Base-by-base conservation (phyloP, 2,329 filamentous ascomycete species). In the Phoma sp. region DNA sequence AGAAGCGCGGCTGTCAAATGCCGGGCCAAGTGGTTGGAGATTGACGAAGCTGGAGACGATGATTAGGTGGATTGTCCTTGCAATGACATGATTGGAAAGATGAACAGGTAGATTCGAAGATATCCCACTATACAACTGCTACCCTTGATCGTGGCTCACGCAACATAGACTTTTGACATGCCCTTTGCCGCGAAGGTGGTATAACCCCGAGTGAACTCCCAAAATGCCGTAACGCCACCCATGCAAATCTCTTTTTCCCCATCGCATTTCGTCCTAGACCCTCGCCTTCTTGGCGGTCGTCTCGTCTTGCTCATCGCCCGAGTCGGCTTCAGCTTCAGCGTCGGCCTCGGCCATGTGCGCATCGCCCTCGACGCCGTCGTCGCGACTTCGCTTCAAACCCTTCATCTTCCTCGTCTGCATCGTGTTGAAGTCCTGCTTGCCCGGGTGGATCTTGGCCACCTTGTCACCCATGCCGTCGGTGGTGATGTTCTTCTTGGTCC, bases 371-470 rank as follows among this genome's bases (percentile, higher is more conserved):
- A 47, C 47, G 21, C 66, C 69, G 22, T 67, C 66, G 6, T 64
- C 62, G 50, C 91, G 85, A 62, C 84, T 87, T 63, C 95, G 84
- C 85, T 98, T 99, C 65, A 99, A 78, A 64, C 93, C 95, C 87
- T 99, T 99, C 93, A 99, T 98, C 86, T 99, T 99, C 73, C 95
- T 88, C 48, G 93, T 96, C 82, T 99, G 95, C 77, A 99, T 77
- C 68, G 89, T 85, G 72, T 82, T 83, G 55, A 99, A 84, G 78
- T 99, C 92, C 78, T 97, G 92, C 80, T 89, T 92, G 71, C 90
- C 92, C 57, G 96, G 78, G 76, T 99, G 95, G 61, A 99, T 90
- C 66, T 92, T 88, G 61, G 94, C 95, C 62, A 98, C 84, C 88
- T 98, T 98, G 78, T 99, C 95, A 74, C 95, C 95, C 80, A 99